These are phyloP conservation scores for Trypanosoma avium DNA, from an alignment of 208 protist genomes.

Conservation along the genomic window DNA sequence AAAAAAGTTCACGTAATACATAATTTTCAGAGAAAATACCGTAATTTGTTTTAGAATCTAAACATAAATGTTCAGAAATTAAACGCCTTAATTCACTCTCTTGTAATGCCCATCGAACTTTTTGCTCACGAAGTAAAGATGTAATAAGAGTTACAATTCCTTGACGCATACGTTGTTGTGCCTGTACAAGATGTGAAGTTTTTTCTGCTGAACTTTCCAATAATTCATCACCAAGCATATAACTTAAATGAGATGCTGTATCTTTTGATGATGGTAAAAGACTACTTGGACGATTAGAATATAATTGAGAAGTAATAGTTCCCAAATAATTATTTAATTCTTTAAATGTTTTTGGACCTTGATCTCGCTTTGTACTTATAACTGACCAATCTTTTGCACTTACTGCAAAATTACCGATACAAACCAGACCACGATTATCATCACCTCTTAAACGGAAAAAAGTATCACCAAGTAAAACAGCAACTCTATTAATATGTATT, in stretches of 20 bases:
- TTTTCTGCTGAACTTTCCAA: constrained; percentile 26
- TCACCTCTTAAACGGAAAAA: constrained; percentile 31
- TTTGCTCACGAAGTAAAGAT: constrained; percentile 26
- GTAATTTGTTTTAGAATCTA: constrained; percentile 23
- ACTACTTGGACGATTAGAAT: constrained; percentile 23
- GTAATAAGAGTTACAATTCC: constrained; percentile 33
- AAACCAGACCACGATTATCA: constrained; percentile 25
- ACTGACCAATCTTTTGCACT: constrained; percentile 30
- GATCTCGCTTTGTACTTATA: constrained; percentile 26
- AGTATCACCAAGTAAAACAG: constrained; percentile 28
- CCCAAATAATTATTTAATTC: constrained; percentile 23
- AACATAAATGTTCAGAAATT: constrained; percentile 25
- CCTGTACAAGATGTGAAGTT: constrained; percentile 26
- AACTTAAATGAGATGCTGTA: constrained; percentile 30
- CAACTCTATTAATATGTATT: constrained; percentile 28
- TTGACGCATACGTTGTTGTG: constrained; percentile 26
- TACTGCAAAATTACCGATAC: constrained; percentile 31
- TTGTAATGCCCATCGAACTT: constrained; percentile 28
- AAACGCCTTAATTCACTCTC: constrained; percentile 24
- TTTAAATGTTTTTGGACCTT: constrained; percentile 29
- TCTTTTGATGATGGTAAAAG: constrained; percentile 28
- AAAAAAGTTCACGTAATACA: constrained; percentile 25
- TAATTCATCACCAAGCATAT: constrained; percentile 34
- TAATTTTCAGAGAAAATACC: constrained; percentile 26
- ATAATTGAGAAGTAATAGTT: constrained; percentile 21